Evolutionary conservation across 306 rosid species (phyloP).

Genomic region (Prunus mongolica): DNA sequence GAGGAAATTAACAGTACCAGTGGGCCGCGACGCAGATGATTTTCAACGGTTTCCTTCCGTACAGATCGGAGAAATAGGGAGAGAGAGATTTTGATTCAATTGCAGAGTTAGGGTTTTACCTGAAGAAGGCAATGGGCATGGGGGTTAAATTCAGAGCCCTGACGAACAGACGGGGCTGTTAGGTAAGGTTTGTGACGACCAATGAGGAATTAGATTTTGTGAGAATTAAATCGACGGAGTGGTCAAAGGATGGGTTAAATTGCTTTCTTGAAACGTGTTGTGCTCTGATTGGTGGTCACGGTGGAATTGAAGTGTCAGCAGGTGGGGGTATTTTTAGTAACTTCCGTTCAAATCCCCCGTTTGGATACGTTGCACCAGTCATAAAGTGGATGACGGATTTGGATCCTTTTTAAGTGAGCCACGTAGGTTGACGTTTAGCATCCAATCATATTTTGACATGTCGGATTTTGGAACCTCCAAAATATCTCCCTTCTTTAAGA

Average conservation of each 20-base stretch:
- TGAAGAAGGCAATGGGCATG: not conserved
- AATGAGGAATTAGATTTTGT: conserved; percentile 10
- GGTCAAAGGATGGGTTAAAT: not conserved
- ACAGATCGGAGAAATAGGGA: conserved; percentile 42
- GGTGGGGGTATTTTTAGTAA: not conserved
- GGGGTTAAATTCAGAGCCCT: not conserved
- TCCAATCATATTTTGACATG: conserved; percentile 45
- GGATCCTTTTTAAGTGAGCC: conserved; percentile 3
- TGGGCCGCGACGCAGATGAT: conserved; percentile 25
- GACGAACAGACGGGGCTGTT: not conserved
- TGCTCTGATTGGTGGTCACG: not conserved
- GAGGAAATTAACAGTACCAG: conserved; percentile 26
- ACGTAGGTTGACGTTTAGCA: conserved; percentile 22
- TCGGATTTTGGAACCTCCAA: conserved; percentile 13
- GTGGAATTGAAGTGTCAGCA: not conserved
- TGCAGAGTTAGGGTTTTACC: conserved; percentile 64
- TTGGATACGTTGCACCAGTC: not conserved
- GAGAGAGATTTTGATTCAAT: conserved; percentile 25
- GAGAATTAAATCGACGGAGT: not conserved
- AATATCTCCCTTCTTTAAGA: not conserved
- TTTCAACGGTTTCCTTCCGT: conserved; percentile 23
- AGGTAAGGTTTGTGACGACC: conserved; percentile 12
- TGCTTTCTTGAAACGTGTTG: conserved; percentile 19
- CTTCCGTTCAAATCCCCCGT: not conserved
- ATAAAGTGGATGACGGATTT: not conserved